Base-by-base conservation (phyloP, 2,329 filamentous ascomycete species). In the Cytospora piceae region DNA sequence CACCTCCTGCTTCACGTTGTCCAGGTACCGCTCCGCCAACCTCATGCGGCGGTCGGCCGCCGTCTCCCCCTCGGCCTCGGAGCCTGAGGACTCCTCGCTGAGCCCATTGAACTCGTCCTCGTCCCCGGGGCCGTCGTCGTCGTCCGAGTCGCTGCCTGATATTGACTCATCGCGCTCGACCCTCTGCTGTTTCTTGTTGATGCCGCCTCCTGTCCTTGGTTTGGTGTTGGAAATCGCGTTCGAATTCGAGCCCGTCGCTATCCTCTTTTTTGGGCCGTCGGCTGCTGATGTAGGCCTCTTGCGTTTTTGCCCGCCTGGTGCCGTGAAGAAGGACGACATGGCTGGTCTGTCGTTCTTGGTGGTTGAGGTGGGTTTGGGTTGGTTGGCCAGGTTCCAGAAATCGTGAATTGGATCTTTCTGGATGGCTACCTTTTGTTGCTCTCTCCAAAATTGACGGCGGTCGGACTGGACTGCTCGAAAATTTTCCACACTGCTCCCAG, bases 321-420 rank as follows among this genome's bases (percentile, higher is more conserved):
- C 82, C 60, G 94, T 97, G 80, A 99, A 99, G 80, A 98, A 99
- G 49, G 94, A 97, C 74, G 94, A 96, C 94, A 96, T 96, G 71
- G 70, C 81, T 60, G 46, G 17, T 2, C 2, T n/a, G 9, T 11
- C 4, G 20, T n/a, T 46, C 7, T 7, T 22, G 46, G 63, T 57
- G 71, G 73, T 69, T 64, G 67, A 70, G 70, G 72, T 67, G 63
- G 68, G 69, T 60, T 53, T 31, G 46, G 61, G 42, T 64, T 54
- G 57, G 55, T 58, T 63, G 55, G 51, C 63, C 63, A 58, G 27
- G 56, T 53, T 29, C 68, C 24, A 24, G 24, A 24, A 22, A 22
- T 49, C 46, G 46, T 49, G 7, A 46, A 17, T 1, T 17, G 39
- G 39, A 46, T 8, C n/a, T n/a, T n/a, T 22, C 17, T 46, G 39